Conservation (phyloP, 805 yeast genomes). For the Schwanniomyces occidentalis region DNA sequence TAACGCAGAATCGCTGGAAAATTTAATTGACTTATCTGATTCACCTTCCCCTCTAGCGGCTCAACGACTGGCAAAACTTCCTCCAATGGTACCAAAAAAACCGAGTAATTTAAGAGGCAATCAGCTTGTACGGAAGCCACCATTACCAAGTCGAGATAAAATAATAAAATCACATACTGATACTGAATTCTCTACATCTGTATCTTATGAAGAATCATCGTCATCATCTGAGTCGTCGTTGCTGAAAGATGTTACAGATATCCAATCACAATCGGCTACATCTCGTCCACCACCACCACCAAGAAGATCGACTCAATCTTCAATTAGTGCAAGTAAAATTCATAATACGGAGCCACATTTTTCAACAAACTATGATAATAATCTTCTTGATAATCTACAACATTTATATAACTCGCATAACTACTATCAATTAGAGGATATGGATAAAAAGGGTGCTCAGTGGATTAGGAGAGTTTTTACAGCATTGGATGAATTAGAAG, state of each 20-base stretch:
- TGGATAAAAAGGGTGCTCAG: conserved; percentile 37
- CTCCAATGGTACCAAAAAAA: conserved; percentile 51
- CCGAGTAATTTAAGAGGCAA: conserved; percentile 42
- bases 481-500: conserved; percentile 28
- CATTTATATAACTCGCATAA: conserved; percentile 23
- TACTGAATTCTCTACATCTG: conserved; percentile 11
- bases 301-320: conserved; percentile 15
- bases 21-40: conserved; percentile 42
- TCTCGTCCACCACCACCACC: conserved; percentile 33
- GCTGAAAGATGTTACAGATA: conserved; percentile 4
- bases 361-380: neutral
- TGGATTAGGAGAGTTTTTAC: conserved; percentile 37
- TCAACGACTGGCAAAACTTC: conserved; percentile 17
- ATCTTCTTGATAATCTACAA: conserved; percentile 22
- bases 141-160: conserved; percentile 28
- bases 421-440: conserved; percentile 33
- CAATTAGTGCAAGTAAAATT: neutral
- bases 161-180: conserved; percentile 9
- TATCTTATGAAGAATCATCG: neutral
- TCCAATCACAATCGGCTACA: conserved; percentile 1
- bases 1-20: conserved; percentile 17
- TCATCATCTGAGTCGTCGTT: too few species aligned
- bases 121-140: conserved; percentile 27
- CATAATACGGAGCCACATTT: neutral
- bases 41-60: conserved; percentile 19